Evolutionary conservation across 495 filamentous ascomycete genomes (phyloP), one percentile per base, ranked within the genome.

Genomic region (Margaritispora aquatica): DNA sequence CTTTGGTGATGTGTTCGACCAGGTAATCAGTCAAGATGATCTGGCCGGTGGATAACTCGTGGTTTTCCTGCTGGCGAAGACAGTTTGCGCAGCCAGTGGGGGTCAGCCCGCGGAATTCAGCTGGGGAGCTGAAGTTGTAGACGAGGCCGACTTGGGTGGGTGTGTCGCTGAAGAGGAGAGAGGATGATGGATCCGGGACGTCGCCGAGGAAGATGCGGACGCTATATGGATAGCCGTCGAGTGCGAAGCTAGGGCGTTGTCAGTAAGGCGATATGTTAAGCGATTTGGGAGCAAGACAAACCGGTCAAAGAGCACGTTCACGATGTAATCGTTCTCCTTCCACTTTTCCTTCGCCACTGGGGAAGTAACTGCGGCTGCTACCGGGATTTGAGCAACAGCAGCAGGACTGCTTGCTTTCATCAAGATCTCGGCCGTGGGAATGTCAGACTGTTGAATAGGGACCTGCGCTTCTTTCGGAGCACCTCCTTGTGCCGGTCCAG

Each of bases 151-250:
- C 51, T 34, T 52, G 48, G 17, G 27, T 57, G 8, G 46, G 58
- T 10, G 26, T 46, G 24, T 57, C 23, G 19, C 31, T 7, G 36
- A 56, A 47, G 11, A 20, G 15, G 26, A 47, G 44, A 10, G 36
- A 26, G 8, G 15, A 15, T 5, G 24, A 11, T 26, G 58, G 51
- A 17, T 44, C 38, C 19, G 38, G 38, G 36, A 55, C 51, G 9
- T 61, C 52, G 19, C 58, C 58, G 15, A 61, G 51, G 58, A 61
- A 61, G 54, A 61, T 21, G 7, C 36, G 51, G 51, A 61, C 34
- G 9, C n/a, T 31, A 31, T 47, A 61, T 2, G 59, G 59, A 29
- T 51, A 48, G 26, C 59, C 59, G 38, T 49, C 55, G 13, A 58
- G 59, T 15, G 59, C 59, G 13, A 56, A 55, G 15, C 29, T 55